Base-by-base conservation (phyloP, 1,284 basidiomycete species). In the Sparassis latifolia region DNA sequence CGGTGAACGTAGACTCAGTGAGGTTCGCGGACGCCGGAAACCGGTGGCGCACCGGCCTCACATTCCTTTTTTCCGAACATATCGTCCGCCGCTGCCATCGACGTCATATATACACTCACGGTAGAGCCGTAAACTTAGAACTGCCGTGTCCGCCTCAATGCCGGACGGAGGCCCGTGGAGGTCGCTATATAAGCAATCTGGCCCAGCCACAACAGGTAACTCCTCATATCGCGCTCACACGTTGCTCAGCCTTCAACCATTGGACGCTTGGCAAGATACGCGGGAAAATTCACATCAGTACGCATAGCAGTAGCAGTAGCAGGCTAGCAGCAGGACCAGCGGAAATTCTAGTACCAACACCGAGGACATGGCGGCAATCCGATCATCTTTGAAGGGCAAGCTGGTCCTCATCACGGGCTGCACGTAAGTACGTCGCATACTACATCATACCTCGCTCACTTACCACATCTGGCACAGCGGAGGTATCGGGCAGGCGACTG, bases 401-500 rank as follows among this genome's bases (percentile, higher is more conserved):
- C 44, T 58, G 12, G 55, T 49, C 10, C 49, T 54, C 6, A 58
- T 58, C 30, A 55, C 57, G 3, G 52, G 52, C 10, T 51, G 62
- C 60, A 66, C 66, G 68, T 69, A 59, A 41, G 62, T 33, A 5
- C 20, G 1, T 20, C 20, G 20, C 20, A 1, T 20, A 20, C 20
- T 1, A 20, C 20, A 20, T 20, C 20, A 20, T 20, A 20, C 1
- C 20, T 30, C 7, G 67, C 10, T 5, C 27, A 30, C 41, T 33
- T 20, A 20, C 20, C 20, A 20, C 20, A 20, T 20, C 20, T 20
- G 20, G 20, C 27, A 10, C 53, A 77, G 75, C 20, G 75, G 76
- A 3, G 76, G 76, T 0, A 78, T 78, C 45, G 76, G 76, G 4
- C 61, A 61, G 44, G 75, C 76, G 2, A 76, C 74, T 2, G 73